These are phyloP conservation scores for Eucalyptus curtisii DNA, from an alignment of 345 rosid genomes.

Conservation along the genomic window DNA sequence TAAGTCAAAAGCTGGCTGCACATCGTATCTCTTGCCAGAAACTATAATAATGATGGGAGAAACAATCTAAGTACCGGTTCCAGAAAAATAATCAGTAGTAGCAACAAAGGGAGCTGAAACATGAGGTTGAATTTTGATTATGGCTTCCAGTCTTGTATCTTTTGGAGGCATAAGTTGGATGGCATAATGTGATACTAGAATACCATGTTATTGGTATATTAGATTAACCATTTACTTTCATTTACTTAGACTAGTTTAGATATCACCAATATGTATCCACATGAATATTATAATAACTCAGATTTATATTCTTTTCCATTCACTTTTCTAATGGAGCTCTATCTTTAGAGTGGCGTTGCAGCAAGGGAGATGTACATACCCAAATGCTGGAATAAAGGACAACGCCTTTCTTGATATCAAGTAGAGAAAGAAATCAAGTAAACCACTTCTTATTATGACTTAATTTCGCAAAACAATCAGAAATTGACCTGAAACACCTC, in stretches of 20 bases:
- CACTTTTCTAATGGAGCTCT: not conserved
- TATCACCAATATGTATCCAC: not conserved
- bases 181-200: not conserved
- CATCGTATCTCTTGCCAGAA: not conserved
- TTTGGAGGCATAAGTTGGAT: not conserved
- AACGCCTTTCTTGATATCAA: not conserved
- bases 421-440: not conserved
- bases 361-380: not conserved
- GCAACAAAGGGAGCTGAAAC: not conserved
- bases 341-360: not conserved
- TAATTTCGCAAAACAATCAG: not conserved
- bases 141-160: not conserved
- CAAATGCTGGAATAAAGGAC: not conserved
- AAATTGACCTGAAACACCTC: not conserved
- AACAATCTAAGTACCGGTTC: not conserved
- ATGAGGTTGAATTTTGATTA: not conserved
- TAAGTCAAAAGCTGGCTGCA: not conserved
- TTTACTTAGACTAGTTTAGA: not conserved
- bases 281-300: not conserved
- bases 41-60: not conserved
- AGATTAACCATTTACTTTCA: not conserved
- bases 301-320: not conserved
- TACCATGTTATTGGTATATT: not conserved
- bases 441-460: not conserved
- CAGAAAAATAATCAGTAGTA: not conserved